Base-by-base conservation (phyloP, 75 land plant species). In the Pseudotsuga menziesii region DNA sequence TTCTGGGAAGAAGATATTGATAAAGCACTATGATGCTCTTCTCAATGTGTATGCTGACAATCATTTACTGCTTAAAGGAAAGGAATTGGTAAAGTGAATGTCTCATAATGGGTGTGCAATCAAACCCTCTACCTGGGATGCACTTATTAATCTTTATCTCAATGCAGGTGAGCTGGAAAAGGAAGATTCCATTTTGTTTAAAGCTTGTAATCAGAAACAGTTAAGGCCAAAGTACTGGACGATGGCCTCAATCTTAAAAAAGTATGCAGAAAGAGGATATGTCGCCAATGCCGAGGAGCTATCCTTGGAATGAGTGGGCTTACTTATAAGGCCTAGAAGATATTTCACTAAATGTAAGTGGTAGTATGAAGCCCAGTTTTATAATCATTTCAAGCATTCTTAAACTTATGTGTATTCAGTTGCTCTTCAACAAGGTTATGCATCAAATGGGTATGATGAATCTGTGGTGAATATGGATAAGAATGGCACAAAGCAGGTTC, bases 241-340 rank as follows among this genome's bases (percentile, higher is more conserved):
- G 4, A 71, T 78, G 58, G 23, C 85, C 52, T 27, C 75, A 0
- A 57, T 92, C 20, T 71, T 90, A 85, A 75, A 81, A 0, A 61
- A 74, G 13, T 89, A 79, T 79, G 85, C 87, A 9, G 81, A 82
- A 62, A 83, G 67, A 57, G 90, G 93, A 19, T 87, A 90, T 73
- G 59, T 92, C 25, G 87, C 80, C 22, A 85, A 83, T 69, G 78
- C 93, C 17, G 92, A 92, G 76, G 86, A 79, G 41, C n/a, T n/a
- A n/a, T n/a, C n/a, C n/a, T n/a, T n/a, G n/a, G n/a, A n/a, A n/a
- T n/a, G n/a, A n/a, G n/a, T n/a, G n/a, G n/a, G n/a, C n/a, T n/a
- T n/a, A n/a, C n/a, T n/a, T n/a, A n/a, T n/a, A n/a, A n/a, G n/a
- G n/a, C n/a, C n/a, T n/a, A n/a, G n/a, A n/a, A n/a, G n/a, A n/a